Conservation (phyloP, 2,329 filamentous ascomycete species). For the Huntiella abstrusa region DNA sequence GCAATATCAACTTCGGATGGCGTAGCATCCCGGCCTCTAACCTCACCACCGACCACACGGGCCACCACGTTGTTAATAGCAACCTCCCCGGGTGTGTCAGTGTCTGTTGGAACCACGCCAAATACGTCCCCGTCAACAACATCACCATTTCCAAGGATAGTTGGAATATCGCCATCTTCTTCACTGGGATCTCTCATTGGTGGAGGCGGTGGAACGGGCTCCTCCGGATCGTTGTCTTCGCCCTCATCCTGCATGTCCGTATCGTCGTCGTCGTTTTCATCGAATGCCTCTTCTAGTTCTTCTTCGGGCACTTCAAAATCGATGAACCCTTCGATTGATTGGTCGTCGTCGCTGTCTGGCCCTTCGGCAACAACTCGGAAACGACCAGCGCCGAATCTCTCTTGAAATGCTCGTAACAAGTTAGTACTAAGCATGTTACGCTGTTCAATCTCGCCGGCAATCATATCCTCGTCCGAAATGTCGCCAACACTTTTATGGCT, state of each 20-base stretch:
- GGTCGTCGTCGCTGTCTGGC: constrained; percentile 20
- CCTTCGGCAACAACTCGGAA: constrained; percentile 16
- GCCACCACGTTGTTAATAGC: background rate
- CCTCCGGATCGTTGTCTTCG: constrained; percentile 24
- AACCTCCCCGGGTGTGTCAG: background rate
- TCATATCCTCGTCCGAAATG: constrained; percentile 28
- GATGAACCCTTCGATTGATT: too few relatives aligned
- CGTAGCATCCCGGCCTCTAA: constrained; percentile 24
- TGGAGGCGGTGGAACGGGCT: constrained; percentile 39
- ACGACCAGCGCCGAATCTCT: constrained; percentile 11
- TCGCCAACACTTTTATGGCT: constrained; percentile 61
- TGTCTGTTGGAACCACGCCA: background rate
- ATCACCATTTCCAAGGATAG: background rate
- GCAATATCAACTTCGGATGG: constrained; percentile 56
- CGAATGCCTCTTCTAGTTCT: background rate
- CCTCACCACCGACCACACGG: background rate
- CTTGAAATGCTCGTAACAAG: constrained; percentile 17
- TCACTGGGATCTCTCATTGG: constrained; percentile 26
- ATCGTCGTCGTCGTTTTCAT: constrained; percentile 4
- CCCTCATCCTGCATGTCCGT: constrained; percentile 3
- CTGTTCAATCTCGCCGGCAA: constrained; percentile 16
- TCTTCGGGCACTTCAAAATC: background rate
- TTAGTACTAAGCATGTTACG: constrained; percentile 21
- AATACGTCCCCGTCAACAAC: background rate
- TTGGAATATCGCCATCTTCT: background rate